Evolutionary conservation across 805 yeast genomes (phyloP).

Genomic region (Nakazawaea peltata): DNA sequence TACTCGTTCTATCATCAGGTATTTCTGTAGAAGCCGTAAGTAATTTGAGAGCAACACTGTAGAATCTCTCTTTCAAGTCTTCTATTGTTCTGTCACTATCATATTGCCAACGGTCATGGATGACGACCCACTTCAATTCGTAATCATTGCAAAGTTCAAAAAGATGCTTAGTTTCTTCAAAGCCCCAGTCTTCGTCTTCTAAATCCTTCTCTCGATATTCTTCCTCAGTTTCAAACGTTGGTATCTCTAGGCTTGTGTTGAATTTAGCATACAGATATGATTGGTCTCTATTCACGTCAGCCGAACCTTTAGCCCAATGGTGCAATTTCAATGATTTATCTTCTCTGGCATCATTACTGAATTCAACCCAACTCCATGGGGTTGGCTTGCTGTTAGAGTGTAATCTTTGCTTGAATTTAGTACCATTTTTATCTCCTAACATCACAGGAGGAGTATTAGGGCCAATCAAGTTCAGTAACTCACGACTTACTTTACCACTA

Average conservation of each 20-base stretch:
- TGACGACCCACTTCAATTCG: conserved; percentile 66
- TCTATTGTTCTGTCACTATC: conserved; percentile 50
- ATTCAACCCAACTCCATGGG: conserved; percentile 73
- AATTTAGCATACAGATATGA: conserved; percentile 71
- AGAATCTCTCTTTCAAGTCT: conserved; percentile 79
- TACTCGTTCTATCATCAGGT: conserved; percentile 31
- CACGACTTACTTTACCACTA: conserved; percentile 84
- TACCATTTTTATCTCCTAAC: conserved; percentile 34
- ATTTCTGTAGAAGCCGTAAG: conserved; percentile 31
- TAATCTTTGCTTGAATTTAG: conserved; percentile 56
- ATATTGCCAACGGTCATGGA: conserved; percentile 50
- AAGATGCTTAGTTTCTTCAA: conserved; percentile 70
- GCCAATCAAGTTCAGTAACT: conserved; percentile 80
- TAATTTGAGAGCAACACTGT: conserved; percentile 53
- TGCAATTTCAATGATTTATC: conserved; percentile 46
- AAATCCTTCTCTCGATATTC: conserved; percentile 45
- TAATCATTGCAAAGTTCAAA: conserved; percentile 55
- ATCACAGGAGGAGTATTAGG: conserved; percentile 80
- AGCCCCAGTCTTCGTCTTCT: conserved; percentile 54
- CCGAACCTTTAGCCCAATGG: conserved; percentile 86
- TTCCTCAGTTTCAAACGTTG: conserved; percentile 51
- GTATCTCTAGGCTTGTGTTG: conserved; percentile 62
- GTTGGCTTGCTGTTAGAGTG: conserved; percentile 56
- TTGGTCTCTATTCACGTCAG: conserved; percentile 30
- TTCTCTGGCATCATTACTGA: conserved; percentile 44